Evolutionary conservation across 2,329 filamentous ascomycete genomes (phyloP).

Genomic region (Epicoccum nigrum): DNA sequence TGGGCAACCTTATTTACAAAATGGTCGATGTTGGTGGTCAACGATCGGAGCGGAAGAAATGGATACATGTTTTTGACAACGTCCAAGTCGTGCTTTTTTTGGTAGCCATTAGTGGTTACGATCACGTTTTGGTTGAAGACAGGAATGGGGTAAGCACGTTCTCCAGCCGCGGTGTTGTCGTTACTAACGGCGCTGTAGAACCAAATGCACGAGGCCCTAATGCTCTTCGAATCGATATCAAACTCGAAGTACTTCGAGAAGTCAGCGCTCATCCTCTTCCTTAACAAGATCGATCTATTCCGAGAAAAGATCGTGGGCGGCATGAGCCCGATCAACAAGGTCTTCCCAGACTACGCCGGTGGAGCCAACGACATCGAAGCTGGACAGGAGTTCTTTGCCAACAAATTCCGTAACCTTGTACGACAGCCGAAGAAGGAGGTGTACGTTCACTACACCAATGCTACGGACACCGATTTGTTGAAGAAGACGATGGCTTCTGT

Average conservation of each 20-base stretch:
- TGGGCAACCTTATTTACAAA: constrained; percentile 89
- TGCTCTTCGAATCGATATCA: constrained; percentile 60
- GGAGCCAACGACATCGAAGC: constrained; percentile 54
- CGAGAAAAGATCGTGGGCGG: constrained; percentile 56
- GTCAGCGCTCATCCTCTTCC: constrained; percentile 58
- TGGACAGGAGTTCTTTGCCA: constrained; percentile 57
- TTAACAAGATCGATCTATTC: constrained; percentile 62
- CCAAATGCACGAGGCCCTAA: constrained; percentile 62
- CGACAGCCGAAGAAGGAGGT: constrained; percentile 58
- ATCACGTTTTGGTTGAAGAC: constrained; percentile 94
- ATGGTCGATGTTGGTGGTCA: constrained; percentile 97
- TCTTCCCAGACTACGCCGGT: constrained; percentile 58
- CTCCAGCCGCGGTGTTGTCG: not conserved
- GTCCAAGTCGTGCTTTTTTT: constrained; percentile 92
- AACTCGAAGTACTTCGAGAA: constrained; percentile 60
- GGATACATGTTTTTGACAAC: constrained; percentile 96
- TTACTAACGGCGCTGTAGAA: constrained; percentile 47
- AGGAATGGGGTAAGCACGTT: constrained; percentile 80
- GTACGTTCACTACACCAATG: constrained; percentile 60
- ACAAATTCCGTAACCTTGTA: constrained; percentile 59
- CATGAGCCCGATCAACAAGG: constrained; percentile 54
- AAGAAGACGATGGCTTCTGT: constrained; percentile 61
- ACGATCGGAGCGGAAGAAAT: constrained; percentile 92
- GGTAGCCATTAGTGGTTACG: constrained; percentile 93
- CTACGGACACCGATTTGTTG: constrained; percentile 62